A percentile compares a stretch with the other conserved stretches of the same genome.
Conservation (phyloP, 805 yeast genomes). For the Lachancea waltii region DNA sequence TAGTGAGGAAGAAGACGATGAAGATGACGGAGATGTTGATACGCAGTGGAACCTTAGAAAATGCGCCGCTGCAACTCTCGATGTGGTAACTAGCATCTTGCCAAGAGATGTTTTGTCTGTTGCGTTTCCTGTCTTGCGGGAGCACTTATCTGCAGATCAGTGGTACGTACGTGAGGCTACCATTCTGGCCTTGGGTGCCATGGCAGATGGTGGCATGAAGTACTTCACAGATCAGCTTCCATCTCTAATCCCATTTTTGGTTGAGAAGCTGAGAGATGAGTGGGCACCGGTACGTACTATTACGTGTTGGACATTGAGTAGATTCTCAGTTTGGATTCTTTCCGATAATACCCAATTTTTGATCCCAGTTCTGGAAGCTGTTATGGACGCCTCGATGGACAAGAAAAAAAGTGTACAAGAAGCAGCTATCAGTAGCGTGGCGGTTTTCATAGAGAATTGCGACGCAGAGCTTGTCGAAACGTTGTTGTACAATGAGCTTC, state of each 20-base stretch:
- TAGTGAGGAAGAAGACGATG: constrained; percentile 56
- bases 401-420: constrained; percentile 90
- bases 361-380: constrained; percentile 69
- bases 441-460: constrained; percentile 74
- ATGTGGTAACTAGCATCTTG: constrained; percentile 60
- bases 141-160: constrained; percentile 55
- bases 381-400: constrained; percentile 72
- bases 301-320: constrained; percentile 89
- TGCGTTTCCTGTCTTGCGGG: constrained; percentile 70
- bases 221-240: constrained; percentile 68
- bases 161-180: constrained; percentile 95
- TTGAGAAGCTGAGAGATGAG: constrained; percentile 65
- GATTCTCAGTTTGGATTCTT: constrained; percentile 80
- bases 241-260: constrained; percentile 73
- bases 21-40: constrained; percentile 60
- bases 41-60: constrained; percentile 88
- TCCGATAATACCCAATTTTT: constrained; percentile 64
- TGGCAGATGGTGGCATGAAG: constrained; percentile 81
- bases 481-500: constrained; percentile 53
- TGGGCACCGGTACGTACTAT: constrained; percentile 88
- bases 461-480: constrained; percentile 56
- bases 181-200: constrained; percentile 90
- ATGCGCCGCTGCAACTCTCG: constrained; percentile 91
- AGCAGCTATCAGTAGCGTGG: constrained; percentile 82
- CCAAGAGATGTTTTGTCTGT: constrained; percentile 62